Evolutionary conservation across 805 yeast species (phyloP), one percentile per base, ranked within the genome.

Genomic region (Monosporozyma aquatica): DNA sequence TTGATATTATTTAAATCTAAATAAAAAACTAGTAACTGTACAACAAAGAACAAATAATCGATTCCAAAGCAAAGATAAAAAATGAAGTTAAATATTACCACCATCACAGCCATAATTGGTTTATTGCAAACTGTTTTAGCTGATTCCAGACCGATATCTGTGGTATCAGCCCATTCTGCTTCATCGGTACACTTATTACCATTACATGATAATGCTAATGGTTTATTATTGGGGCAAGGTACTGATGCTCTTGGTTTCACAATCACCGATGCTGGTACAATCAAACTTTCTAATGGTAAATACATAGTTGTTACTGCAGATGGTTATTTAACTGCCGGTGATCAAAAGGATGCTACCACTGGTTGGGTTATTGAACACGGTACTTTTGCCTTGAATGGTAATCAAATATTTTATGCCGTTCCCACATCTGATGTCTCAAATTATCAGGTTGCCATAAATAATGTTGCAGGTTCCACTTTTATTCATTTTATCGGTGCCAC

Each of bases 361-460:
- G 68, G 70, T 4, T 74, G 69, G 52, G 49, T 70, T 21, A 61
- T 73, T 49, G 24, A 51, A 6, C 54, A 60, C 32, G 71, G 68
- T 33, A 48, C 61, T 52, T 64, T 73, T 55, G 49, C 50, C 5
- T 66, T 59, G 52, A 45, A 61, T 32, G 67, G 64, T 37, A 48
- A 58, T 22, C 43, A 53, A 26, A 59, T 49, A 38, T 71, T 68
- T 61, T 52, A 56, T 27, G 70, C 71, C 33, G 62, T 67, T 44
- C 65, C 69, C 25, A 49, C 60, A 35, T 39, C 44, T 13, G 35
- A 61, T 58, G n/a, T 37, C 8, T 8, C 15, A 13, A 23, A 42
- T 8, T 61, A 63, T 50, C 33, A 46, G 10, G 40, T 56, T 20
- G 57, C 56, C 28, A 46, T 55, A 9, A 52, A 55, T 37, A 47